Evolutionary conservation across 2,329 filamentous ascomycete genomes (phyloP).

Genomic region (Pseudocercospora eumusae): DNA sequence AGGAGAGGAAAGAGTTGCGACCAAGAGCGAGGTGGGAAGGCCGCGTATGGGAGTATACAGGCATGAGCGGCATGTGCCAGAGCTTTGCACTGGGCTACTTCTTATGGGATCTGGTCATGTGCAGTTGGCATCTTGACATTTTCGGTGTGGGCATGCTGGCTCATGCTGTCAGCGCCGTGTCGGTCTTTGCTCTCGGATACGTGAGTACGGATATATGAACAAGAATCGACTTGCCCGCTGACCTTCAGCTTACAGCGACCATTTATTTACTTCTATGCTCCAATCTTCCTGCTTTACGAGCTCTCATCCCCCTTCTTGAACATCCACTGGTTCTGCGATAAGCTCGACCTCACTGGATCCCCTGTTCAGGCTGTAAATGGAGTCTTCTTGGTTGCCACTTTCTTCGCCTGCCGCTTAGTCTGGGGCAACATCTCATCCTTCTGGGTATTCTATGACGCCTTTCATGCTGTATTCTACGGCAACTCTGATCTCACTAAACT

Average conservation of each 20-base stretch:
- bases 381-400: constrained; percentile 68
- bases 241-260: constrained; percentile 59
- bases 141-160: constrained; percentile 77
- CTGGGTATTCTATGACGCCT: constrained; percentile 71
- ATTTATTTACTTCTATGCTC: constrained; percentile 80
- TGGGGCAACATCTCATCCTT: constrained; percentile 72
- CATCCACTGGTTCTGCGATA: constrained; percentile 90
- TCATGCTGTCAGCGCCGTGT: constrained; percentile 72
- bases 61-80: constrained; percentile 70
- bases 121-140: constrained; percentile 65
- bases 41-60: constrained; percentile 73
- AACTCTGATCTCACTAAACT: constrained; percentile 26
- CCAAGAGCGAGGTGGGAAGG: constrained; percentile 63
- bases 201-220: constrained; percentile 54
- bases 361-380: constrained; percentile 75
- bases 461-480: constrained; percentile 44
- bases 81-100: constrained; percentile 80
- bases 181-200: constrained; percentile 76
- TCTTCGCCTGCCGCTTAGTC: constrained; percentile 74
- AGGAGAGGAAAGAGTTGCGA: constrained; percentile 58
- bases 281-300: constrained; percentile 83
- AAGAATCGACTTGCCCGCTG: not conserved
- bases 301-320: constrained; percentile 83
- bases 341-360: constrained; percentile 76
- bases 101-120: constrained; percentile 76